Percentiles rank a stretch among this genome's conserved stretches.
phyloP scores from a whole-genome alignment of 768 basidiomycete species.

The Leccinellum rugosiceps region DNA sequence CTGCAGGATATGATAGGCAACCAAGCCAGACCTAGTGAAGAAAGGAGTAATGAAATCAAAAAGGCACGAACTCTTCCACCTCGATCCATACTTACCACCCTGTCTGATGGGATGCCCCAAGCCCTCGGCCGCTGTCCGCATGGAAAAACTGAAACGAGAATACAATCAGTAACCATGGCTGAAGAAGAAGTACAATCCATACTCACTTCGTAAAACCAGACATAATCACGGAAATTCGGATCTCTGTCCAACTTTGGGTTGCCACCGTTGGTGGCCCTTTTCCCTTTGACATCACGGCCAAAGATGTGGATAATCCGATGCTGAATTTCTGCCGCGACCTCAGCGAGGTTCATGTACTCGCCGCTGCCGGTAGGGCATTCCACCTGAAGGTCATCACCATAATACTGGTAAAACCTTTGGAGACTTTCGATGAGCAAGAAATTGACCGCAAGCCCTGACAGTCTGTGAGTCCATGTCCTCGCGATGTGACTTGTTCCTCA shows the following conservation, averaged over 20 bases:
- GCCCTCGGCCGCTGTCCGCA: conserved; percentile 85
- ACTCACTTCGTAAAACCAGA: conserved; percentile 97
- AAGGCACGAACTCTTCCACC: neutral
- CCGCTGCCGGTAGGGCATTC: conserved; percentile 97
- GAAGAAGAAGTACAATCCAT: conserved; percentile 10
- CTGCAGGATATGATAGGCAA: conserved; percentile 89
- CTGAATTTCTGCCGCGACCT: conserved; percentile 96
- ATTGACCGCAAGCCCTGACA: conserved; percentile 85
- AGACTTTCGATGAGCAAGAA: conserved; percentile 94
- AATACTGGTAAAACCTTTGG: conserved; percentile 97
- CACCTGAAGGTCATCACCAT: conserved; percentile 87
- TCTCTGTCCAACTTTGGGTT: conserved; percentile 84
- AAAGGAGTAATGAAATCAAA: neutral
- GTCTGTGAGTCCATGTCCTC: neutral
- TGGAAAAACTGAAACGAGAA: conserved; percentile 75
- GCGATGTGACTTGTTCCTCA: conserved; percentile 31
- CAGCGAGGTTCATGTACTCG: conserved; percentile 94
- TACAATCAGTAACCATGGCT: neutral
- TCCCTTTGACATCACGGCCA: conserved; percentile 83
- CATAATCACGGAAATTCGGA: conserved; percentile 94
- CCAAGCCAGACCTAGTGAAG: conserved; percentile 70
- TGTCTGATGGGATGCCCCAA: conserved; percentile 98
- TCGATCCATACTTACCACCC: conserved; percentile 64
- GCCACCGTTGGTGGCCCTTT: conserved; percentile 89
- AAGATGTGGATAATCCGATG: conserved; percentile 99